Evolutionary conservation across 192 early-diverging fungal species (phyloP), one percentile per base, ranked within the genome.

Genomic region (Gamsiella multidivaricata): DNA sequence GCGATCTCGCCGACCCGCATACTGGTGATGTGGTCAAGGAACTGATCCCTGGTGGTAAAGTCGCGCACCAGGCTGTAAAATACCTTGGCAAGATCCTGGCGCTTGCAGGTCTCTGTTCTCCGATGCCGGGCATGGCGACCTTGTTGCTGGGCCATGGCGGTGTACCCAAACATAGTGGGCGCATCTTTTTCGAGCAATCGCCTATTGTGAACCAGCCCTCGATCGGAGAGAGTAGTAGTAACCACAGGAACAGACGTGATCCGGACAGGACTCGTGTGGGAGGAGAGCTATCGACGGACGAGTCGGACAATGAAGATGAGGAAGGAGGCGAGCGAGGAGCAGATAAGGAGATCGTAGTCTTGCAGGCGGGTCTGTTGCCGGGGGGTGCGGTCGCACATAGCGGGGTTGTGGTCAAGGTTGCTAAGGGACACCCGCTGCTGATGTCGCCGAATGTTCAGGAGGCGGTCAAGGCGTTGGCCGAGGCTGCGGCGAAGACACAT

Each of bases 81-180:
- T 85, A 84, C 37, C 31, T 88, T 12, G 87, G 87, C 54, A 82
- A 61, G 61, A 73, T 82, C 42, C 31, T 79, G 42, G 59, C 55
- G 3, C 53, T 82, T 9, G 62, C 54, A 3, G 73, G 72, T 6
- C 65, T 82, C 10, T 71, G 67, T 26, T 58, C 65, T 3, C 80
- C 80, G 6, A n/a, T 78, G 20, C 74, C 74, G 9, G 65, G 66
- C 1, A 64, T 53, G 57, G 74, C 74, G 15, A 69, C 74, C 1
- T 37, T 69, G 32, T 8, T 78, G 23, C 20, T 78, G 26, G 51
- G 61, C n/a, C 5, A 49, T 14, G 51, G 65, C 1, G 53, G 57
- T 9, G 42, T 52, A 0, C 65, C 58, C 14, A 63, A 46, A 50
- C 65, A 78, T 26, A 54, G 43, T 22, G 66, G 66, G 5, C 65